These are phyloP conservation scores for Eleusine indica DNA, from an alignment of 176 grass and related monocot species.

Conservation along the genomic window DNA sequence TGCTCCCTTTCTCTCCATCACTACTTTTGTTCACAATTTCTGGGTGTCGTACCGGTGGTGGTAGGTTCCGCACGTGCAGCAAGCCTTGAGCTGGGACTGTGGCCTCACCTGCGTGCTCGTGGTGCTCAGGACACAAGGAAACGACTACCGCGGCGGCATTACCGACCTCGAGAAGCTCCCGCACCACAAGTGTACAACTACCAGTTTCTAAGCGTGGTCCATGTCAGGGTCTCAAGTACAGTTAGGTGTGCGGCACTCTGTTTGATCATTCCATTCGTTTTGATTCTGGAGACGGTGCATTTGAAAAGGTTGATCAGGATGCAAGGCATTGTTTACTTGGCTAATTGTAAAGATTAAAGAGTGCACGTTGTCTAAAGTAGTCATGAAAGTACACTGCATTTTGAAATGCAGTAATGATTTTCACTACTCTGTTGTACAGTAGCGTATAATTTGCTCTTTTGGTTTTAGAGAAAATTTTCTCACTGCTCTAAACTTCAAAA, in stretches of 20 bases:
- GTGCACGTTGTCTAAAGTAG: neutral
- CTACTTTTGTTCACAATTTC: slow-evolving; percentile 2
- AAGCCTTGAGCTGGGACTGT: slow-evolving; percentile 96
- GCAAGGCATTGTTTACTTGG: neutral
- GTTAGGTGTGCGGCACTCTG: neutral
- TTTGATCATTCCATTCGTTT: neutral
- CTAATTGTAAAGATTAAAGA: neutral
- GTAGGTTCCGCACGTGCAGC: slow-evolving; percentile 92
- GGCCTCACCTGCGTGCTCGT: slow-evolving; percentile 93
- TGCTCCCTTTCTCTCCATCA: no score
- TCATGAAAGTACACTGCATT: neutral
- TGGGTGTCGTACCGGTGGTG: neutral
- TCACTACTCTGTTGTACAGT: no score
- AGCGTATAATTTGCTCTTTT: neutral
- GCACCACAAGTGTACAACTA: slow-evolving; percentile 72
- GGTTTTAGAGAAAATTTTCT: neutral
- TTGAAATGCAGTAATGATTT: neutral
- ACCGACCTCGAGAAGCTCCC: slow-evolving; percentile 76
- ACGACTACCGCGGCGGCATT: slow-evolving; percentile 63
- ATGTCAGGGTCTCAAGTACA: neutral
- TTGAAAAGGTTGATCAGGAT: neutral
- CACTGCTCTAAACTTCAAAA: neutral
- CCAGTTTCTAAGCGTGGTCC: no score
- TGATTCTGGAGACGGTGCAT: neutral
- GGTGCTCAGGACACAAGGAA: slow-evolving; percentile 79